phyloP scores from a whole-genome alignment of 345 rosid genomes.

The Eucalyptus urophylla region DNA sequence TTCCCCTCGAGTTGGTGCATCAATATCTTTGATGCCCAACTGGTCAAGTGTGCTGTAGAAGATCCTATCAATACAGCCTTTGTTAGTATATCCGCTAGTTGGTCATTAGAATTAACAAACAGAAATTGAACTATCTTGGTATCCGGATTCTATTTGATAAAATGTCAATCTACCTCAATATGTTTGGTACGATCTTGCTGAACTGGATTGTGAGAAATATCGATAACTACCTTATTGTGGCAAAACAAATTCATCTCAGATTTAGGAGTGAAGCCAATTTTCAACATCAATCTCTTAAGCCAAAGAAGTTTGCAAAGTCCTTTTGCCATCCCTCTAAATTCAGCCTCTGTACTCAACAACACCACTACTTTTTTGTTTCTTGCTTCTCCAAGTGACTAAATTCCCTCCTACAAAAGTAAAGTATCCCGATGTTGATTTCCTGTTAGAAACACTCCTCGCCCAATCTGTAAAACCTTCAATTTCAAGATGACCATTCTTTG shows the following conservation, averaged over 20 bases:
- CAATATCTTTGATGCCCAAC: background rate
- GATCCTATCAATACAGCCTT: background rate
- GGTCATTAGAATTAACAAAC: background rate
- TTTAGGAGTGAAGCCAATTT: background rate
- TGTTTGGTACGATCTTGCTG: background rate
- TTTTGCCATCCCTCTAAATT: background rate
- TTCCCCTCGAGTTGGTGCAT: background rate
- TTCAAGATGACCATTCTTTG: background rate
- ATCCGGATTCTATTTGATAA: background rate
- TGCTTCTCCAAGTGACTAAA: background rate
- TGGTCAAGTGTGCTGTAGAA: background rate
- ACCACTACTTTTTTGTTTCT: background rate
- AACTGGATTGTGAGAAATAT: background rate
- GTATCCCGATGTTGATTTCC: background rate
- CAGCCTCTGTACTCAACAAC: accelerated
- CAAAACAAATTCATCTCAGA: background rate
- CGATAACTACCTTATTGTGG: background rate
- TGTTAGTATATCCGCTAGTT: too few species aligned
- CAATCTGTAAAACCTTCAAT: background rate
- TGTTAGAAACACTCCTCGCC: background rate
- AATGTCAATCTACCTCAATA: background rate
- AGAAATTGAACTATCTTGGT: background rate
- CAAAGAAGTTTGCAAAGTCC: background rate
- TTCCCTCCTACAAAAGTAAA: background rate
- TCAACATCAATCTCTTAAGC: background rate